phyloP scores from a whole-genome alignment of 495 filamentous ascomycete genomes.

The Talaromyces adpressus region DNA sequence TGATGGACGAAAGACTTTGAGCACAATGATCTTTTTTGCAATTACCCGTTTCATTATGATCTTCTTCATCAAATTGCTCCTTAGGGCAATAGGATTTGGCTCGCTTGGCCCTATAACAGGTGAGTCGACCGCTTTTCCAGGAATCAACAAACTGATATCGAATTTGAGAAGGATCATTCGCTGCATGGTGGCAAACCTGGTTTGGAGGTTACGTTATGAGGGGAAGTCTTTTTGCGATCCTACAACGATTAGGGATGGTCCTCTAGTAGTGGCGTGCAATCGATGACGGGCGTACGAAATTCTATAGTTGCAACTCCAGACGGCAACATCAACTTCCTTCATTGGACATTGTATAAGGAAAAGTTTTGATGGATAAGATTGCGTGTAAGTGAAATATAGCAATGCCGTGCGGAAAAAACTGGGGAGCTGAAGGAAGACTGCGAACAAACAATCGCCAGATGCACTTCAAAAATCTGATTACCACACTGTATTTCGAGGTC shows the following conservation, averaged over 20 bases:
- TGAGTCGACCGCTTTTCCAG: background rate
- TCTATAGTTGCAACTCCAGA: background rate
- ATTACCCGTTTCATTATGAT: background rate
- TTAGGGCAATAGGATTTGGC: background rate
- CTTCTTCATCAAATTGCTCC: background rate
- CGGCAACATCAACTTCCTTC: background rate
- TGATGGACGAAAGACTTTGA: too few relatives aligned
- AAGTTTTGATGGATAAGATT: background rate
- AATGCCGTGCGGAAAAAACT: too few relatives aligned
- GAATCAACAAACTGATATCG: background rate
- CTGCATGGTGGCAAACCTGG: background rate
- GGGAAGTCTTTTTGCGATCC: too few relatives aligned
- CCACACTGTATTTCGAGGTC: too few relatives aligned
- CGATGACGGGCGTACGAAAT: background rate
- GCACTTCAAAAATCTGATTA: too few relatives aligned
- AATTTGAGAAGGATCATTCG: background rate
- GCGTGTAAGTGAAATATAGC: too few relatives aligned
- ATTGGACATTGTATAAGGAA: background rate
- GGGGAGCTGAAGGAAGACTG: too few relatives aligned
- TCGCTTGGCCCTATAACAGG: background rate
- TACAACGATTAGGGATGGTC: too few relatives aligned
- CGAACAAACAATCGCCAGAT: too few relatives aligned
- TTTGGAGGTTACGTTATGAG: too few relatives aligned
- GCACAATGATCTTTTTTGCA: background rate
- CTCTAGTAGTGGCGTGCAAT: background rate